phyloP scores from a whole-genome alignment of 2,329 filamentous ascomycete genomes.

The Trichoderma guizhouense region DNA sequence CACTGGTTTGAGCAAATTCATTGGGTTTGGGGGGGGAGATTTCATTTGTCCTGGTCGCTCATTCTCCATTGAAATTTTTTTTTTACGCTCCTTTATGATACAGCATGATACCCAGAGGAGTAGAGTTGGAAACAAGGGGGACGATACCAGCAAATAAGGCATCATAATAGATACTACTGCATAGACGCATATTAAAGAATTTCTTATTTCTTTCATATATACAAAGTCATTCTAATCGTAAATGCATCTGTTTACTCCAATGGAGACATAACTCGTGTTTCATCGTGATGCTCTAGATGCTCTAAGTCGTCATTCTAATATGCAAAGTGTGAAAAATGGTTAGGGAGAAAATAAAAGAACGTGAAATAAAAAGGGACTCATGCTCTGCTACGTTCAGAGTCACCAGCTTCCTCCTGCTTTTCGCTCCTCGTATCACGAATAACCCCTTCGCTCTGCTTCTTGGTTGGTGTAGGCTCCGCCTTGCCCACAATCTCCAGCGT shows the following conservation, averaged over 20 bases:
- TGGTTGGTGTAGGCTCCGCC: slow-evolving; percentile 21
- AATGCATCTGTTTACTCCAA: background rate
- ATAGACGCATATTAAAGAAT: background rate
- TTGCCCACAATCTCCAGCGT: slow-evolving; percentile 52
- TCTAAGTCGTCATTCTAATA: background rate
- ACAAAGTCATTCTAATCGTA: background rate
- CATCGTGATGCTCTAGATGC: background rate
- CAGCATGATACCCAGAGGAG: slow-evolving; percentile 12
- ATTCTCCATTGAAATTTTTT: background rate
- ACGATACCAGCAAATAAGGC: background rate
- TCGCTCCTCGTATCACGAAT: background rate
- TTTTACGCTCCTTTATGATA: slow-evolving; percentile 11
- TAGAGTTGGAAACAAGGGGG: background rate
- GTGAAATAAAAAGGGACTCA: background rate
- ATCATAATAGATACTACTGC: background rate
- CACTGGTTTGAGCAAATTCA: background rate
- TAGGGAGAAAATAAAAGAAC: background rate
- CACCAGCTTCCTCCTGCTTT: background rate
- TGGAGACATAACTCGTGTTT: background rate
- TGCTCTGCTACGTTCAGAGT: background rate
- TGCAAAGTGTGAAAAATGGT: background rate
- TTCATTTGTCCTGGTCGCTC: background rate
- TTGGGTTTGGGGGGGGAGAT: background rate
- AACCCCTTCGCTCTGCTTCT: background rate
- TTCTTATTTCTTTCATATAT: background rate